Evolutionary conservation across 345 rosid genomes (phyloP), one percentile per base, ranked within the genome.

Genomic region (Psidium friedrichsthalianum): DNA sequence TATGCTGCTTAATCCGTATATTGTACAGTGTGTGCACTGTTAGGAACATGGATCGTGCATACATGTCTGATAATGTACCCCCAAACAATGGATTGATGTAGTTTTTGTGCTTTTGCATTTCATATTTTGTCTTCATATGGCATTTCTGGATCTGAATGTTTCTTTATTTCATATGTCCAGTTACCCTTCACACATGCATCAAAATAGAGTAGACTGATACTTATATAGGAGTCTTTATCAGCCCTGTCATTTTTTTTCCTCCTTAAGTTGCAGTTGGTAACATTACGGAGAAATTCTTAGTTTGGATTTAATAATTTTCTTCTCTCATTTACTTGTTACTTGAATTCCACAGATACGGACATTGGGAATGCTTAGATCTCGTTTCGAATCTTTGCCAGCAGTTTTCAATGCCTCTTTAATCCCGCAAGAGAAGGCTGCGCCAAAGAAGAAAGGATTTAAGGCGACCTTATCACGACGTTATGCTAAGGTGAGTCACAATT

Each of bases 361-460:
- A 14, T 89, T 98, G 86, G 99, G 98, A 89, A 96, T 98, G 99
- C 97, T 98, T 86, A 90, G 99, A 87, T 98, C 99, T 85, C 98
- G 99, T 86, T 98, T 98, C 80, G 89, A 93, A 74, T 91, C 99
- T 56, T 85, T 98, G 90, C 99, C 99, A 84, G 96, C 89, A 85
- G 99, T 96, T 84, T 98, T 98, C 87, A 95, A 96, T 93, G 94
- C 87, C 82, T 74, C 96, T 84, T 89, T 98, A 83, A 98, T 96
- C 87, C 99, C 99, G 0, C 89, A 90, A 47, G 99, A 94, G 83
- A 92, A 85, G 86, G 89, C 84, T 87, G 95, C 88, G 89, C 88
- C 88, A 80, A 94, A 87, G 90, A 96, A 95, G 92, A 96, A 91
- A 87, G 95, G 99, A 78, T 21, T 93, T 54, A 91, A 91, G 93